Evolutionary conservation across 2,329 filamentous ascomycete species (phyloP).

Genomic region (Myriangium duriaei): DNA sequence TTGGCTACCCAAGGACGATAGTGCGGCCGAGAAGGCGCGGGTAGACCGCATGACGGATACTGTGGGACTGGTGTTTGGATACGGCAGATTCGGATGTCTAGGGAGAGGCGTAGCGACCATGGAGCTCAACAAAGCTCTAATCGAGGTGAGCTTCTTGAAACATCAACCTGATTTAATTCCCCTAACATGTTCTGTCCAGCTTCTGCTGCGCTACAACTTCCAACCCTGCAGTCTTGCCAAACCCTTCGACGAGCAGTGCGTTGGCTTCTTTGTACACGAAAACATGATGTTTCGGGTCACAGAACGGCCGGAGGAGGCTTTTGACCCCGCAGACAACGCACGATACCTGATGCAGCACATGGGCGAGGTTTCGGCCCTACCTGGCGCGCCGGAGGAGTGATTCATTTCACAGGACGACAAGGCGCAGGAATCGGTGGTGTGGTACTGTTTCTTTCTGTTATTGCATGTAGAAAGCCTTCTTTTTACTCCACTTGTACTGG

Average conservation of each 20-base stretch:
- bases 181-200: no score
- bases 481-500: no score
- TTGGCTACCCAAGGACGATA: slow-evolving; percentile 22
- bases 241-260: slow-evolving; percentile 25
- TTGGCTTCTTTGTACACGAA: slow-evolving; percentile 26
- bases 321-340: slow-evolving; percentile 3
- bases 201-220: slow-evolving; percentile 25
- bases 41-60: slow-evolving; percentile 25
- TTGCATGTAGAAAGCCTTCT: no score
- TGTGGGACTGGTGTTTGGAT: slow-evolving; percentile 24
- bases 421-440: not conserved
- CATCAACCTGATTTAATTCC: no score
- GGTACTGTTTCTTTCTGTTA: no score
- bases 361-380: slow-evolving; percentile 16
- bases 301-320: slow-evolving; percentile 15
- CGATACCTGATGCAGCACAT: slow-evolving; percentile 3
- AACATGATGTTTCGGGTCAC: slow-evolving; percentile 27
- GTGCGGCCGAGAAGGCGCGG: slow-evolving; percentile 18
- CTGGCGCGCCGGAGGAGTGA: slow-evolving; percentile 17
- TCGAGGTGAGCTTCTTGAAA: slow-evolving; percentile 21
- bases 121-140: slow-evolving; percentile 28
- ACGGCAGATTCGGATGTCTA: slow-evolving; percentile 26
- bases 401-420: no score
- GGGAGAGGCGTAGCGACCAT: slow-evolving; percentile 26
- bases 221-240: slow-evolving; percentile 26